Evolutionary conservation across 495 filamentous ascomycete genomes (phyloP), one percentile per base, ranked within the genome.

Genomic region (Trichoderma erinaceum): DNA sequence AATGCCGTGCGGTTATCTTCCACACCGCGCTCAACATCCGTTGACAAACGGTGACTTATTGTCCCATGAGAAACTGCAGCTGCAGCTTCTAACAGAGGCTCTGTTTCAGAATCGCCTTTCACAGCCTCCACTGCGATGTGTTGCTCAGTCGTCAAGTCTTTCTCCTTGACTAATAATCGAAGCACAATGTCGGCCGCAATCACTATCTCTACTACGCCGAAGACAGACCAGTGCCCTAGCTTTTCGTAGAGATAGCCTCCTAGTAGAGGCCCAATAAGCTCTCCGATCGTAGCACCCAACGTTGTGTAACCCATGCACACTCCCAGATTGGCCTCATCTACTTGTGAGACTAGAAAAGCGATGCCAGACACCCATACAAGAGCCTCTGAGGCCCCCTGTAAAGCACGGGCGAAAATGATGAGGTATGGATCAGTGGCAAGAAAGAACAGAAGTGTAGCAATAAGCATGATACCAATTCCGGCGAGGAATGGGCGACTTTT

Each of bases 311-410:
- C 56, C 56, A 61, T 61, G 16, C 56, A 61, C 27, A 61, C 27
- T 32, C 56, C 56, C 16, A 61, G 25, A 32, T 61, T 61, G 11
- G 56, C 56, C 16, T 61, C 56, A 25, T 32, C 56, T 0, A 61
- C 56, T 10, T 61, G 56, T 11, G 56, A 61, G 8, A 61, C 56
- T 16, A 61, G 56, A 61, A 61, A 61, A 5, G 56, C 56, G 12
- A 61, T 61, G 56, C 56, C 56, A 10, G 56, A 61, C 13, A 61
- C 56, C 56, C 56, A 61, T 29, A 61, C 56, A 25, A 61, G 56
- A 25, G 56, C 56, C 13, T 61, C 56, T 13, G 56, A 61, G 23
- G 56, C 56, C 27, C 56, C 56, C 11, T 61, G 56, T 25, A 61
- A 21, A 35, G 56, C 56, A 4, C 56, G 23, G 56, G 56, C 56